A percentile compares a stretch with the other conserved stretches of the same genome.
Evolutionary conservation across 805 yeast species (phyloP).

Genomic region (Candida takata): DNA sequence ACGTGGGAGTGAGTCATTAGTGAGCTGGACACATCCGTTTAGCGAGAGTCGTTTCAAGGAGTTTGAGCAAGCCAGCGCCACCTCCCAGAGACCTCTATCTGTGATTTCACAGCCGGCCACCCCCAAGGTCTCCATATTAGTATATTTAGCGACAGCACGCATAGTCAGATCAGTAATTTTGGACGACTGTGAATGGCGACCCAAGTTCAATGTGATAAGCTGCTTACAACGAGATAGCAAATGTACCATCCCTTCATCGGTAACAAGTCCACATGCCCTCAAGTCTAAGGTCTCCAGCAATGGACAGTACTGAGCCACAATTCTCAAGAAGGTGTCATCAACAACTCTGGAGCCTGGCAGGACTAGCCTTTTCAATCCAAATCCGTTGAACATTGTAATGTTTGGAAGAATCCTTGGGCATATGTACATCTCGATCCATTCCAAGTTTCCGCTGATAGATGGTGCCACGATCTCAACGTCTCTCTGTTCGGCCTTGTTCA

Average conservation of each 20-base stretch:
- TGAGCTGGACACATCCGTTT: conserved; percentile 59
- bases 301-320: conserved; percentile 49
- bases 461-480: conserved; percentile 44
- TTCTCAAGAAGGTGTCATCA: conserved; percentile 50
- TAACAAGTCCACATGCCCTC: conserved; percentile 73
- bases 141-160: conserved; percentile 42
- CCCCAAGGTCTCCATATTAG: conserved; percentile 60
- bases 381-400: conserved; percentile 34
- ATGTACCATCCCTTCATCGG: conserved; percentile 70
- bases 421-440: conserved; percentile 75
- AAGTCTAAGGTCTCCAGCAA: conserved; percentile 61
- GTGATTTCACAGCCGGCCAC: conserved; percentile 82
- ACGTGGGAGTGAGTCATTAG: conserved; percentile 53
- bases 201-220: conserved; percentile 62
- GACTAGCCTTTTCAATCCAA: conserved; percentile 34
- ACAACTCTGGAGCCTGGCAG: conserved; percentile 67
- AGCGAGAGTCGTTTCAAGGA: conserved; percentile 60
- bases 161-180: conserved; percentile 67
- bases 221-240: conserved; percentile 54
- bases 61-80: conserved; percentile 48
- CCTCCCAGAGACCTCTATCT: conserved; percentile 75
- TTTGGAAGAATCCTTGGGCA: conserved; percentile 69
- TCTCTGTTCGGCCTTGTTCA: conserved; percentile 45
- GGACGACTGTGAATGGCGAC: conserved; percentile 65
- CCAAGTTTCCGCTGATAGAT: conserved; percentile 41